phyloP scores from a whole-genome alignment of 2,329 filamentous ascomycete genomes.

The Cadophora sp. region DNA sequence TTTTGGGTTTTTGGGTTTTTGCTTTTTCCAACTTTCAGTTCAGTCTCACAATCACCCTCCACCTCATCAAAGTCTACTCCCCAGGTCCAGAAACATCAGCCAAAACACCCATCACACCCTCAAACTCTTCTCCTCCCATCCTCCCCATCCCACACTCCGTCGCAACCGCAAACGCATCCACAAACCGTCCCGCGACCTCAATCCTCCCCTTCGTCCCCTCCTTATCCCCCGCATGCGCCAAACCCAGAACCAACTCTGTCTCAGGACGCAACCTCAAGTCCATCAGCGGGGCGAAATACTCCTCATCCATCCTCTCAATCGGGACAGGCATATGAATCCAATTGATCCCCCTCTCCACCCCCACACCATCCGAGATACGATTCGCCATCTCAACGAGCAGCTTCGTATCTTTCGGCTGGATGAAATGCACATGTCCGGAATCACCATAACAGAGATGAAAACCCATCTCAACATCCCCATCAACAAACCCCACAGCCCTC shows the following conservation, averaged over 20 bases:
- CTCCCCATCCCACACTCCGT: slow-evolving; percentile 53
- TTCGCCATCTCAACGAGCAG: slow-evolving; percentile 49
- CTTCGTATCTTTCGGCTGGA: slow-evolving; percentile 47
- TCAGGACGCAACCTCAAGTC: slow-evolving; percentile 42
- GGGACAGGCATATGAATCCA: slow-evolving; percentile 55
- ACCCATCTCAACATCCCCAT: slow-evolving; percentile 50
- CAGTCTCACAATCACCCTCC: too few species aligned
- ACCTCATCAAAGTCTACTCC: too few species aligned
- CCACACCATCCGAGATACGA: slow-evolving; percentile 39
- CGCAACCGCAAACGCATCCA: slow-evolving; percentile 48
- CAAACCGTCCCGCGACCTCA: slow-evolving; percentile 44
- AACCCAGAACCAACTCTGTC: slow-evolving; percentile 50
- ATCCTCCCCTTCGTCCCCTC: slow-evolving; percentile 50
- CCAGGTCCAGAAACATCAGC: too few species aligned
- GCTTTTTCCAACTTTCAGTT: too few species aligned
- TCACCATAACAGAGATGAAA: slow-evolving; percentile 58
- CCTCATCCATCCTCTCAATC: slow-evolving; percentile 46
- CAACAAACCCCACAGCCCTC: slow-evolving; percentile 44
- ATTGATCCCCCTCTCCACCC: slow-evolving; percentile 44
- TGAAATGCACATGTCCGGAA: slow-evolving; percentile 51
- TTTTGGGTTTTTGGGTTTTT: too few species aligned
- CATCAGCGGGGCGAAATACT: slow-evolving; percentile 50
- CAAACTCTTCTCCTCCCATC: slow-evolving; percentile 1
- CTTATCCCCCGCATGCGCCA: slow-evolving; percentile 50
- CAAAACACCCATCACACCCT: too few species aligned